Conservation (phyloP, 2,329 filamentous ascomycete species). For the Dichotomopilus funicola region DNA sequence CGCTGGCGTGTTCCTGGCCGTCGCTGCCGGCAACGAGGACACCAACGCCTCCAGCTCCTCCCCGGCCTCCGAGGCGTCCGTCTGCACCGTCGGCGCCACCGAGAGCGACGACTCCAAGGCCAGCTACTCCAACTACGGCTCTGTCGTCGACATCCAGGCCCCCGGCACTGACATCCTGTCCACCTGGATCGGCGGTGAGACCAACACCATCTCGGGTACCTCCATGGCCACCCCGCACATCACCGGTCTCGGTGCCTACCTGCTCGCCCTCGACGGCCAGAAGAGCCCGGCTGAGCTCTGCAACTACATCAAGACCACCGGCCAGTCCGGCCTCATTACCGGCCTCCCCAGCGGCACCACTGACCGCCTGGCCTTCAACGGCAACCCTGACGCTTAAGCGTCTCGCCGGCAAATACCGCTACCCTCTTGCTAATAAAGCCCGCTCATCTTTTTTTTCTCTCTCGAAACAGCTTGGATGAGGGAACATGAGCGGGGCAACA, state of each 20-base stretch:
- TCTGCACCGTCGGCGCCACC: slow-evolving; percentile 49
- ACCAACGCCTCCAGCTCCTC: slow-evolving; percentile 39
- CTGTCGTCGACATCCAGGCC: slow-evolving; percentile 44
- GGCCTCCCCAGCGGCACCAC: slow-evolving; percentile 37
- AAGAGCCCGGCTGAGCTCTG: slow-evolving; percentile 41
- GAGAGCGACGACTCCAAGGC: slow-evolving; percentile 35
- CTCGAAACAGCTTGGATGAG: too few species aligned
- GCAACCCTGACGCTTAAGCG: slow-evolving; percentile 30
- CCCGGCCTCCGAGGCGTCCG: slow-evolving; percentile 41
- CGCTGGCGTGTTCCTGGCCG: slow-evolving; percentile 46
- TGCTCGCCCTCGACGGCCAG: slow-evolving; percentile 38
- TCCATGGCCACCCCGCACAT: slow-evolving; percentile 33
- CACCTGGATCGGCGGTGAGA: slow-evolving; percentile 40
- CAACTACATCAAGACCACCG: slow-evolving; percentile 38
- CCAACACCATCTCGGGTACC: slow-evolving; percentile 43
- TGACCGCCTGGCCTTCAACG: slow-evolving; percentile 53
- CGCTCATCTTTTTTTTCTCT: too few species aligned
- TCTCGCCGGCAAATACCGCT: not conserved
- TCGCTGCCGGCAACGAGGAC: slow-evolving; percentile 49
- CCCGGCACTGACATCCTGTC: slow-evolving; percentile 43
- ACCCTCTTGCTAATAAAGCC: not conserved
- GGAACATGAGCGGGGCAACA: too few species aligned
- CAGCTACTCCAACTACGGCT: slow-evolving; percentile 48
- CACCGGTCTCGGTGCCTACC: slow-evolving; percentile 33
- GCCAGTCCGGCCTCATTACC: slow-evolving; percentile 36